Evolutionary conservation across 2,329 filamentous ascomycete species (phyloP).

Genomic region (Botryosphaeria dothidea): DNA sequence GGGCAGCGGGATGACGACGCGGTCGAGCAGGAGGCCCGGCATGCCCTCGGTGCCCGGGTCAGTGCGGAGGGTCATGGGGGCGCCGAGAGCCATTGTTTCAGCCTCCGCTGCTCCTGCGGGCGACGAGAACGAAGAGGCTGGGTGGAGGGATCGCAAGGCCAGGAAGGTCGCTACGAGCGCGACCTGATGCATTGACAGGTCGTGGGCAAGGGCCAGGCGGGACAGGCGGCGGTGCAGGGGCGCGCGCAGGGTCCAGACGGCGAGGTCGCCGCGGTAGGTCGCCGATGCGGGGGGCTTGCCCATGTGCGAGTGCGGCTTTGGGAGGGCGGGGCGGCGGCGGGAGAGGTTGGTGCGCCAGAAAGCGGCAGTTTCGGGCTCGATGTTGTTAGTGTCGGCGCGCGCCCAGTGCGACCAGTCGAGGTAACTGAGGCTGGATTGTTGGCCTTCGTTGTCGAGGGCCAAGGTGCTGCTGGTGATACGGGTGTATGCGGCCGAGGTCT

Average conservation of each 20-base stretch:
- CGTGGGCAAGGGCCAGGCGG: not conserved
- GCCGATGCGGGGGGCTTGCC: not conserved
- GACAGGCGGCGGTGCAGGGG: not conserved
- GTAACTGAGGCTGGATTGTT: not conserved
- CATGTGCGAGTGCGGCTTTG: not conserved
- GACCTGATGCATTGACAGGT: slow-evolving; percentile 1
- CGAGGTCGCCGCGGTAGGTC: not conserved
- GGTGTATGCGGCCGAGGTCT: not conserved
- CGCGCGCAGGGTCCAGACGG: not conserved
- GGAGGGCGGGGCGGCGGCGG: not conserved
- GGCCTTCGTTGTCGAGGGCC: not conserved
- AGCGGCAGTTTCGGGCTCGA: not conserved
- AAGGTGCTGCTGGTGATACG: not conserved
- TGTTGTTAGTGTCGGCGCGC: not conserved
- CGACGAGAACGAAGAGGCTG: not conserved
- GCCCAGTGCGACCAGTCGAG: not conserved
- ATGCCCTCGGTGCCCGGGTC: slow-evolving; percentile 17
- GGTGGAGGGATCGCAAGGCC: not conserved
- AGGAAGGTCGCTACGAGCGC: slow-evolving; percentile 9
- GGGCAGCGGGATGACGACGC: slow-evolving; percentile 4
- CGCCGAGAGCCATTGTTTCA: slow-evolving; percentile 7
- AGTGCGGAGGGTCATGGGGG: slow-evolving; percentile 12
- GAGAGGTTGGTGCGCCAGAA: not conserved
- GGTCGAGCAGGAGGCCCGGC: slow-evolving; percentile 18
- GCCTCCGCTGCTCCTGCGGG: too few relatives aligned